Evolutionary conservation across 208 protist genomes (phyloP).

Genomic region (Acanthamoeba lenticulata): DNA sequence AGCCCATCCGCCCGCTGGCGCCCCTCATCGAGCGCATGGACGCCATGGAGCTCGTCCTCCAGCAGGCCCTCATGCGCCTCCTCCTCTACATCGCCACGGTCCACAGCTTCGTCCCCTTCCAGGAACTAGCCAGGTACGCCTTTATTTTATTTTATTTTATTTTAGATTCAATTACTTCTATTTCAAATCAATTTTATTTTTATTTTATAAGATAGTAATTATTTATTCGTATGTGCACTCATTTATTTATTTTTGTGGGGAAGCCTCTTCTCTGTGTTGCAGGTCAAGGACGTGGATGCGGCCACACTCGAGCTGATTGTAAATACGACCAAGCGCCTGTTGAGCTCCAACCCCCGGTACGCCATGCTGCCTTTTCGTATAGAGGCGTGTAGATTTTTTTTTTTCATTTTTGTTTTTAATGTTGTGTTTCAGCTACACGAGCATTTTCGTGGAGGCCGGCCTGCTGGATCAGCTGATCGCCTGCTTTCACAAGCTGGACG

Average conservation of each 20-base stretch:
- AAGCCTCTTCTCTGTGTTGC: conserved; percentile 6
- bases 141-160: not conserved
- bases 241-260: not conserved
- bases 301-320: conserved; percentile 11
- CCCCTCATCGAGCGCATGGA: conserved; percentile 31
- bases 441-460: conserved; percentile 36
- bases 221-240: not conserved
- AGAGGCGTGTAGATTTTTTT: not conserved
- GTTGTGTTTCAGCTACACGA: not conserved
- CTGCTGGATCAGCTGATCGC: conserved; percentile 41
- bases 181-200: not conserved
- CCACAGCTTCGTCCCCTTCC: conserved; percentile 32
- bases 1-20: conserved; percentile 20
- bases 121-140: not conserved
- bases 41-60: not conserved
- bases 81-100: conserved; percentile 36
- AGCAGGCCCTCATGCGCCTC: conserved; percentile 41
- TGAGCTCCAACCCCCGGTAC: not conserved
- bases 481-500: conserved; percentile 12
- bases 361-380: not conserved
- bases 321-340: not conserved
- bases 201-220: not conserved
- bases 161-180: not conserved
- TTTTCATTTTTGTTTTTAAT: not conserved
- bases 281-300: not conserved